Conservation (phyloP, 306 rosid species). For the Cicer arietinum region DNA sequence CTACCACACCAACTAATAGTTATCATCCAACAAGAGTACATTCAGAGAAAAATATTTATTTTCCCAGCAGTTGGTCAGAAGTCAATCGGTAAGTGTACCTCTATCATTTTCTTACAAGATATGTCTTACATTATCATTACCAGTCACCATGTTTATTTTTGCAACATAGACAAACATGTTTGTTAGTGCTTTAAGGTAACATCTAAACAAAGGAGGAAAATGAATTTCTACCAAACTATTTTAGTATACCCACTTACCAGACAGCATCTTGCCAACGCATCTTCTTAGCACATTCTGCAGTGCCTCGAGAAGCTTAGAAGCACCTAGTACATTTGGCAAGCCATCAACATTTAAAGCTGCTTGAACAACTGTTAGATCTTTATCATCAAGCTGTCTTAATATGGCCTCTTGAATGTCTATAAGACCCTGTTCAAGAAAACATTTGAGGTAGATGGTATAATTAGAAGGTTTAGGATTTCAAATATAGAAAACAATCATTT, state of each 20-base stretch:
- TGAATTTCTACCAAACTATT: slow-evolving; percentile 19
- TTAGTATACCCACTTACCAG: slow-evolving; percentile 56
- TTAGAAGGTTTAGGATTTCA: slow-evolving; percentile 30
- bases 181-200: neutral
- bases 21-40: slow-evolving; percentile 2
- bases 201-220: slow-evolving; percentile 7
- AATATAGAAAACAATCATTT: slow-evolving; percentile 5
- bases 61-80: slow-evolving; percentile 1
- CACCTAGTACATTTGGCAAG: slow-evolving; percentile 57
- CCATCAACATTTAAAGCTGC: slow-evolving; percentile 72
- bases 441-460: neutral
- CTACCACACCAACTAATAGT: slow-evolving; percentile 7
- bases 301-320: slow-evolving; percentile 66
- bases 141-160: neutral
- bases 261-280: slow-evolving; percentile 58
- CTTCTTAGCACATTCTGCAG: slow-evolving; percentile 65
- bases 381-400: slow-evolving; percentile 76
- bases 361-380: slow-evolving; percentile 80
- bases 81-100: neutral
- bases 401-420: slow-evolving; percentile 68
- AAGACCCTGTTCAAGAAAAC: slow-evolving; percentile 63
- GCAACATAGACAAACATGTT: neutral
- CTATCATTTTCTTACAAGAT: slow-evolving; percentile 13
- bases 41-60: slow-evolving; percentile 6
- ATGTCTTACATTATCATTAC: neutral